Percentiles rank a stretch among this genome's conserved stretches.
These are phyloP conservation scores for Penicillium bialowiezense DNA, from an alignment of 495 filamentous ascomycete genomes.

Conservation along the genomic window DNA sequence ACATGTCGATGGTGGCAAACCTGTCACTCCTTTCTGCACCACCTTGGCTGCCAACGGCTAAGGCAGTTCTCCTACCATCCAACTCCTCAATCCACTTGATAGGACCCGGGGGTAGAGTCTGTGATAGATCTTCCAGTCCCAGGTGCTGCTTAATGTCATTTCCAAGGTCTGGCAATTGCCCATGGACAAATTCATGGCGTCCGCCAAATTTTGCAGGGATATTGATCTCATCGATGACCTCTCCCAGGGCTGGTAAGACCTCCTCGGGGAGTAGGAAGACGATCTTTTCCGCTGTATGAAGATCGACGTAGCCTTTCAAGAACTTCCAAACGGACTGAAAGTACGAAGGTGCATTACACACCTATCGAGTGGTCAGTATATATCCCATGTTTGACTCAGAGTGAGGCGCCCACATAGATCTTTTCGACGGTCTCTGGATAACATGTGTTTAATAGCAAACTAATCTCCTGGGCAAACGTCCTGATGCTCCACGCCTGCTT, in stretches of 20 bases:
- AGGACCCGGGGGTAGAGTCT: conserved; percentile 20
- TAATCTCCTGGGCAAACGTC: conserved; percentile 23
- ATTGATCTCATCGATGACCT: conserved; percentile 20
- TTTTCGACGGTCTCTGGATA: conserved; percentile 30
- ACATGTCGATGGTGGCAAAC: not conserved
- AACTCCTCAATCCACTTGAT: conserved; percentile 21
- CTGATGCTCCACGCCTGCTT: conserved; percentile 27
- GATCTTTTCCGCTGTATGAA: conserved; percentile 27
- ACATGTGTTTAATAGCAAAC: conserved; percentile 27
- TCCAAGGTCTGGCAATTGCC: conserved; percentile 24
- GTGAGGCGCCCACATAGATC: conserved; percentile 22
- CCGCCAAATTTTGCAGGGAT: conserved; percentile 27
- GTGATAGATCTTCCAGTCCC: conserved; percentile 1
- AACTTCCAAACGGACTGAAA: conserved; percentile 26
- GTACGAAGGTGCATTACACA: conserved; percentile 28
- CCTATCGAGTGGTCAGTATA: conserved; percentile 7
- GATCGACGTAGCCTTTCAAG: conserved; percentile 26
- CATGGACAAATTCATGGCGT: conserved; percentile 16
- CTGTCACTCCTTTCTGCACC: not conserved
- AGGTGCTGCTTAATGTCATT: conserved; percentile 11
- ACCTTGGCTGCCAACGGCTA: conserved; percentile 19
- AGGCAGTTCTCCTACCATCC: conserved; percentile 9
- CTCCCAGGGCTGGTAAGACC: conserved; percentile 14
- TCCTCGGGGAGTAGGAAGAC: conserved; percentile 13
- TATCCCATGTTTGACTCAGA: not conserved